Base-by-base conservation (phyloP, 2,329 filamentous ascomycete genomes). In the Blastomyces silverae region DNA sequence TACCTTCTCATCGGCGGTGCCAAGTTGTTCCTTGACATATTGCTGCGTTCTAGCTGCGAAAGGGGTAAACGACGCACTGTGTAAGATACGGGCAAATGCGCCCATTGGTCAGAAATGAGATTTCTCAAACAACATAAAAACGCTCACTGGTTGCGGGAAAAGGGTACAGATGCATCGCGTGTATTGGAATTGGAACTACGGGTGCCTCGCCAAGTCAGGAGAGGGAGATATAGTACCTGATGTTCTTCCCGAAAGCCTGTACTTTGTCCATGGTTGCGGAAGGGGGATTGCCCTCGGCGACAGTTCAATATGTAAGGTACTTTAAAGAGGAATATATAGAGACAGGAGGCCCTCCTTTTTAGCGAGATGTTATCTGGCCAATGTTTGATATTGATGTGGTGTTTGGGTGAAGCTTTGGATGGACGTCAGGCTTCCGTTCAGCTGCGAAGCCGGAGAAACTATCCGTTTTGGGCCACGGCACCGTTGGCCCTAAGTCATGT, bases 1-100 rank as follows among this genome's bases (percentile, higher is more conserved):
- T 71, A 92, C 90, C 88, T 94, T 97, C 79, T 97, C 94, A 70
- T 96, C 92, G 67, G 87, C 91, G 79, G 95, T 91, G 62, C 94
- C 94, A 67, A 97, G 86, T 81, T 97, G 92, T 81, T 99, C 94
- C 83, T 96, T 97, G 77, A 96, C 91, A 82, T 93, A 95, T 82
- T 99, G 94, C 79, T 96, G 91, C 65, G 92, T 97, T 75, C 93
- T 89, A 74, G 91, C 89, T 69, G 92, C 92, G 77, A 96, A 96
- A 46, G 94, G 94, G 70, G 91, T 92, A 79, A 97, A 90, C 71
- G 88, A 88, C 69, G 90, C 89, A 75, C 92, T 92, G 74, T 56
- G 53, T 74, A 86, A 76, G 67, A 83, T 74, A 82, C 83, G 72
- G 70, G 75, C 31, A 15, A 53, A 62, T 31, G 5, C 48, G 31